Evolutionary conservation across 495 filamentous ascomycete species (phyloP).

Genomic region (Oidiodendron maius): DNA sequence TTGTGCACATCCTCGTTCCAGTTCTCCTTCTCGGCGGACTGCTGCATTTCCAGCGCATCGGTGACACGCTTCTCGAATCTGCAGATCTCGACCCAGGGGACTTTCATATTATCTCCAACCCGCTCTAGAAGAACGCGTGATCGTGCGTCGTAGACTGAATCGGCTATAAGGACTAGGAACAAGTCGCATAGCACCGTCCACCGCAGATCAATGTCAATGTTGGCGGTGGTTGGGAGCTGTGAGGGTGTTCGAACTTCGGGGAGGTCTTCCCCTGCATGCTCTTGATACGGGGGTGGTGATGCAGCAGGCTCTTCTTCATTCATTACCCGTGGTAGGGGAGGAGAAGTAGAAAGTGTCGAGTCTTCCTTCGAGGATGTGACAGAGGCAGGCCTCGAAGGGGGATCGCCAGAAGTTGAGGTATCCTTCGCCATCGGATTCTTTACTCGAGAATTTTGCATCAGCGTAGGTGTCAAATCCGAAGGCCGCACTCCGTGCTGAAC

Average conservation of each 20-base stretch:
- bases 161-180: conserved; percentile 91
- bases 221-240: conserved; percentile 70
- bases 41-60: conserved; percentile 96
- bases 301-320: conserved; percentile 35
- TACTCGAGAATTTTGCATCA: conserved; percentile 92
- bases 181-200: conserved; percentile 98
- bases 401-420: conserved; percentile 5
- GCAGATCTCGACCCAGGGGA: conserved; percentile 90
- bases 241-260: conserved; percentile 73
- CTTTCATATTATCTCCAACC: conserved; percentile 70
- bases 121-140: conserved; percentile 81
- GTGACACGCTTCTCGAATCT: conserved; percentile 97
- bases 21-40: conserved; percentile 84
- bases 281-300: conserved; percentile 67
- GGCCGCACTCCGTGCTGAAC: conserved; percentile 86
- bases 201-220: conserved; percentile 91
- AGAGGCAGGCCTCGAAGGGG: conserved; percentile 8
- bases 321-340: conserved; percentile 18
- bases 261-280: conserved; percentile 62
- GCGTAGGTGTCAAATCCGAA: conserved; percentile 69
- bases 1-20: conserved; percentile 97
- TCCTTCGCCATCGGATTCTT: conserved; percentile 75
- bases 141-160: conserved; percentile 86
- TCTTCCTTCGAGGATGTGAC: conserved; percentile 6
- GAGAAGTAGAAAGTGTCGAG: conserved; percentile 13